Evolutionary conservation across 2,329 filamentous ascomycete species (phyloP).

Genomic region (Neoscytalidium dimidiatum): DNA sequence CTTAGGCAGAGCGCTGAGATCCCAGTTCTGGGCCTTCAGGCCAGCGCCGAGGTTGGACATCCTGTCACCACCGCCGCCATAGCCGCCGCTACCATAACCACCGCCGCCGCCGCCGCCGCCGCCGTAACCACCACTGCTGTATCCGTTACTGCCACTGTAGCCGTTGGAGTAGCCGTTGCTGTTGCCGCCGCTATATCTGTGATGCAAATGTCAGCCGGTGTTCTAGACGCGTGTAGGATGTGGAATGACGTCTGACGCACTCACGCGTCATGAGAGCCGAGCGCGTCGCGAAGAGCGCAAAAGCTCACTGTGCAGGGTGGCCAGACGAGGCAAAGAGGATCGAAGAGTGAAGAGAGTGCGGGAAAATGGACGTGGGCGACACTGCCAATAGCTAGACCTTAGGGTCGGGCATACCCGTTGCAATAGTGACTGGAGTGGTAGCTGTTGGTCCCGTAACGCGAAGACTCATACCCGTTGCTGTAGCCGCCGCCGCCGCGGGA

Average conservation of each 20-base stretch:
- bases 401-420: slow-evolving; percentile 46
- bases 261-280: not conserved
- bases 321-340: not conserved
- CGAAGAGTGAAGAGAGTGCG: not conserved
- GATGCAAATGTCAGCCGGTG: not conserved
- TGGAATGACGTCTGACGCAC: not conserved
- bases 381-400: slow-evolving; percentile 43
- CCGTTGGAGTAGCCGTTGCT: slow-evolving; percentile 30
- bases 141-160: slow-evolving; percentile 34
- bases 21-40: slow-evolving; percentile 87
- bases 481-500: slow-evolving; percentile 53
- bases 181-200: slow-evolving; percentile 21
- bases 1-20: slow-evolving; percentile 78
- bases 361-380: slow-evolving; percentile 14
- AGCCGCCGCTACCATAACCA: slow-evolving; percentile 38
- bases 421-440: slow-evolving; percentile 47
- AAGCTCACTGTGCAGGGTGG: not conserved
- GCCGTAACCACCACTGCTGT: slow-evolving; percentile 22
- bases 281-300: slow-evolving; percentile 1
- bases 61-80: slow-evolving; percentile 73
- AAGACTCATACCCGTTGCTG: slow-evolving; percentile 55
- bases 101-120: slow-evolving; percentile 32
- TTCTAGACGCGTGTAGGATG: not conserved
- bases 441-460: slow-evolving; percentile 47
- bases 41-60: slow-evolving; percentile 90